Conservation (phyloP, 2,329 filamentous ascomycete species). For the Calcarisporium arbuscula region DNA sequence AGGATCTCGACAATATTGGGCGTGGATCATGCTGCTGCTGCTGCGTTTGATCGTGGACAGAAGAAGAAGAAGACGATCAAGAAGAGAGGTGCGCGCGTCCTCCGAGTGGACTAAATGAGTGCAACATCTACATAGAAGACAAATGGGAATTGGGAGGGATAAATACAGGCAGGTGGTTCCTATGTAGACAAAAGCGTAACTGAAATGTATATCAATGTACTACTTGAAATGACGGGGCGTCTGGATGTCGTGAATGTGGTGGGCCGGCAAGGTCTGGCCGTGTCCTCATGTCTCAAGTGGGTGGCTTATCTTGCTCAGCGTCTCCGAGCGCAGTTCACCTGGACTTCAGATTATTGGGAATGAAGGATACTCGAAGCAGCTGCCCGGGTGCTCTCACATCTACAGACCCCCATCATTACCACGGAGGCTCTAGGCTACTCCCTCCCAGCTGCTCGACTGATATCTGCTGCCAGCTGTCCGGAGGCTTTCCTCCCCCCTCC, state of each 20-base stretch:
- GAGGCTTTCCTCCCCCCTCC: too few species aligned
- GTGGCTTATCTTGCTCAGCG: too few species aligned
- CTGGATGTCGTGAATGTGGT: neutral
- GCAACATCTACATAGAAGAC: constrained; percentile 1
- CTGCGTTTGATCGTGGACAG: constrained; percentile 69
- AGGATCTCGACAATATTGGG: constrained; percentile 93
- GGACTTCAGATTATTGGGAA: too few species aligned
- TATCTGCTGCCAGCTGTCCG: too few species aligned
- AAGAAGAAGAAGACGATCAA: constrained; percentile 77
- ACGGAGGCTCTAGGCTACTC: too few species aligned
- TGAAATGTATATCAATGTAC: constrained; percentile 33
- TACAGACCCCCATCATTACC: too few species aligned
- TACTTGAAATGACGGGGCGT: constrained; percentile 15
- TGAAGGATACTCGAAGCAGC: too few species aligned
- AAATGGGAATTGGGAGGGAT: constrained; percentile 13
- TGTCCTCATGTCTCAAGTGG: too few species aligned
- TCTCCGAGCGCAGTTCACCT: neutral
- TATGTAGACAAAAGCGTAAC: constrained; percentile 26
- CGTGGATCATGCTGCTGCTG: constrained; percentile 69
- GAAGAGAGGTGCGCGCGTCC: constrained; percentile 63
- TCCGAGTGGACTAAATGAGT: constrained; percentile 60
- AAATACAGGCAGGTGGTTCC: constrained; percentile 14
- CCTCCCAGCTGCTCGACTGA: too few species aligned
- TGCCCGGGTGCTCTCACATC: too few species aligned
- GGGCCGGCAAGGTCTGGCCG: too few species aligned